These are phyloP conservation scores for Mucor circinelloides DNA, from an alignment of 371 early-diverging fungal species.

Conservation along the genomic window DNA sequence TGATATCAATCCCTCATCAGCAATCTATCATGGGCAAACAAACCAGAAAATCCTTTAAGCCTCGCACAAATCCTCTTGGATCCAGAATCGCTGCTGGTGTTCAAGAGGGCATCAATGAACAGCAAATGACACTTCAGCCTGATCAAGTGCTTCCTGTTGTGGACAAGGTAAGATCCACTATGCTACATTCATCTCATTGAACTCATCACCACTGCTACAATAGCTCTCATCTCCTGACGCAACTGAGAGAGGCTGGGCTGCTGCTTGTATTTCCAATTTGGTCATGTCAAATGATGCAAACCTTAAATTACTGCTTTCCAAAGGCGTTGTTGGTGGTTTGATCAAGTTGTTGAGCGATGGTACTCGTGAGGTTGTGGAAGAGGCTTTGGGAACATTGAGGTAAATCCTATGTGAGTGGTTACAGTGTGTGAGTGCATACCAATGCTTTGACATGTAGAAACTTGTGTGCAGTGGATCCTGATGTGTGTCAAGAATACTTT, in stretches of 20 bases:
- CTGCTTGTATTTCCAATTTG: conserved; percentile 82
- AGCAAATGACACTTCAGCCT: conserved; percentile 24
- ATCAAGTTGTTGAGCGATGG: conserved; percentile 74
- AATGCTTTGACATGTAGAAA: conserved; percentile 45
- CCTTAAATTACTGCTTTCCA: conserved; percentile 74
- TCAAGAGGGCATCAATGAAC: conserved; percentile 28
- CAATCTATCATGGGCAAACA: conserved; percentile 43
- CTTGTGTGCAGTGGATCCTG: conserved; percentile 60
- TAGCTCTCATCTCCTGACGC: conserved; percentile 67
- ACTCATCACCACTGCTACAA: background rate
- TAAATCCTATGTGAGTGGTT: conserved; percentile 18
- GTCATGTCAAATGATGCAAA: conserved; percentile 60
- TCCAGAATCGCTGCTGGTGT: conserved; percentile 25
- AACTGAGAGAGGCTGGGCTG: conserved; percentile 88
- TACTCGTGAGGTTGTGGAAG: conserved; percentile 74
- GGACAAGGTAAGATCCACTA: conserved; percentile 48
- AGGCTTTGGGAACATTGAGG: conserved; percentile 78
- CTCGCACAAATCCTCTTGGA: conserved; percentile 34
- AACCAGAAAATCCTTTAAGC: conserved; percentile 18
- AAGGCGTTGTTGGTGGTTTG: conserved; percentile 66
- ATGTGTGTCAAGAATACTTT: conserved; percentile 69
- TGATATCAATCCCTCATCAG: background rate
- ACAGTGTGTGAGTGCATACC: background rate
- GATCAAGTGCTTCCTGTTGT: conserved; percentile 60
- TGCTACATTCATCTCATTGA: conserved; percentile 12